Evolutionary conservation across 345 rosid genomes (phyloP), one percentile per base, ranked within the genome.

Genomic region (Limnanthes douglasii): DNA sequence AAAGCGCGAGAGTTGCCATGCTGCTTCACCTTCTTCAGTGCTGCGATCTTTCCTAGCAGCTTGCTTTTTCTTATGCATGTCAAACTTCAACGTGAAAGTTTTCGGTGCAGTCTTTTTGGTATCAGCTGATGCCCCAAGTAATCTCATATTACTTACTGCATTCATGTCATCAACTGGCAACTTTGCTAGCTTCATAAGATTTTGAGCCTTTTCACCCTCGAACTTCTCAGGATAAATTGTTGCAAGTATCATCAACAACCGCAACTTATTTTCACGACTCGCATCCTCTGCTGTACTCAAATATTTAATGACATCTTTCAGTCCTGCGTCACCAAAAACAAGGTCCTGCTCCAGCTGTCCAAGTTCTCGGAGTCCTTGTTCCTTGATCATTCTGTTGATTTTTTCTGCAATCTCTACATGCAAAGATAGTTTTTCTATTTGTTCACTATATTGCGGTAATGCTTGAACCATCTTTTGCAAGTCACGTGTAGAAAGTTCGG

Each of bases 181-280:
- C 54, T 56, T 78, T 7, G 93, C 99, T 27, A 92, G 58, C 96
- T 78, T 81, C 95, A 92, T 78, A 53, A 92, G 53, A 64, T 85
- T 75, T 15, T 50, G 83, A 52, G 90, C 99, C 52, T 78, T 75
- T 53, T 85, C 94, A 48, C 95, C 78, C 39, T 85, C 96, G 55
- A 85, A 75, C 60, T 85, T 92, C 61, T 85, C 96, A 11, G 99
- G 99, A 68, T 75, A 73, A 46, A 92, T 57, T 53, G 93, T 69
- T 46, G 93, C 90, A 50, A 81, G 80, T 57, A 92, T 69, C 99
- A 92, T 85, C 71, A 92, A 52, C 51, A 92, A 57, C 29, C 99
- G 86, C 66, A 92, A 66, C 77, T 92, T 92, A 68, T 81, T 73
- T 73, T 92, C 99, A 47, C 75, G 86, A 33, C 68, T 65, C 44